Conservation (phyloP, 2,329 filamentous ascomycete species). For the Zalaria obscura region DNA sequence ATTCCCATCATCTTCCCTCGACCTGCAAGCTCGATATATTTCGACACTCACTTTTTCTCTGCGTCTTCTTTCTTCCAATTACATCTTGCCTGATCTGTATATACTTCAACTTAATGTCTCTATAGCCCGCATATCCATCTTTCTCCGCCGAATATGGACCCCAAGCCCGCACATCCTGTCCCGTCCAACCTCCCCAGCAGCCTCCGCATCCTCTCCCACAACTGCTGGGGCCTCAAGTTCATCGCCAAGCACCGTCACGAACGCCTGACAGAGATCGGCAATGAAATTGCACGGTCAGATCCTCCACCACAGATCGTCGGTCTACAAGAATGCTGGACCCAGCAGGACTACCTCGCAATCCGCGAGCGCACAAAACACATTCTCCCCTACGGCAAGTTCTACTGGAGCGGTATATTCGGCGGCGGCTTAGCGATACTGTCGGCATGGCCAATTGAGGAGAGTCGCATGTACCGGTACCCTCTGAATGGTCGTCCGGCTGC, state of each 20-base stretch:
- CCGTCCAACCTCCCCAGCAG: constrained; percentile 24
- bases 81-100: too few relatives aligned
- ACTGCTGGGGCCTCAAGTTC: constrained; percentile 93
- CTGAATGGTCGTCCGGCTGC: constrained; percentile 87
- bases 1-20: too few relatives aligned
- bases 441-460: constrained; percentile 84
- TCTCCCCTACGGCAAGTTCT: constrained; percentile 87
- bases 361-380: constrained; percentile 57
- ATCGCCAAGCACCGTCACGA: constrained; percentile 64
- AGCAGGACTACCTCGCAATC: constrained; percentile 68
- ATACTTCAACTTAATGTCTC: too few relatives aligned
- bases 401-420: constrained; percentile 77
- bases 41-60: too few relatives aligned
- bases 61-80: too few relatives aligned
- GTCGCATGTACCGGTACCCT: constrained; percentile 73
- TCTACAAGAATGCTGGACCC: constrained; percentile 91
- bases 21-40: too few relatives aligned
- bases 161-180: not conserved
- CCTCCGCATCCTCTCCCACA: constrained; percentile 73
- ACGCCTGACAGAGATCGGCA: constrained; percentile 72
- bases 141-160: not conserved
- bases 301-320: constrained; percentile 73
- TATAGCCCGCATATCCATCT: not conserved
- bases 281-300: constrained; percentile 52
- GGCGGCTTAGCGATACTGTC: constrained; percentile 80